These are phyloP conservation scores for Vitrella brassicaformis DNA, from an alignment of 73 alveolate species.

Conservation along the genomic window DNA sequence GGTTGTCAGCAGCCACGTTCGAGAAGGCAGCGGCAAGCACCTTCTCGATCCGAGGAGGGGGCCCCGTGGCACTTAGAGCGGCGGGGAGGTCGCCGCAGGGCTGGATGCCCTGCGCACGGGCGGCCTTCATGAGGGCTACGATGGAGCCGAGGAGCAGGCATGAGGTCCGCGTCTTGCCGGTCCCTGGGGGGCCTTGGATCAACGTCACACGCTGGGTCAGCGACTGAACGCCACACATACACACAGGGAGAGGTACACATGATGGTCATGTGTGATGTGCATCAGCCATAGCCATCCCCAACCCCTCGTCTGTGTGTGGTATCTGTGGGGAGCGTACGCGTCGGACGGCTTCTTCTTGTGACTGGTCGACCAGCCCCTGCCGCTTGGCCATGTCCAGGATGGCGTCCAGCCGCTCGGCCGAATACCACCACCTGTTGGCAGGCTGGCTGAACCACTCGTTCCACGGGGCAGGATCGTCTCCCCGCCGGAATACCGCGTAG, in stretches of 20 bases:
- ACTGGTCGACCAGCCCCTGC: neutral
- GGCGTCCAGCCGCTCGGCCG: neutral
- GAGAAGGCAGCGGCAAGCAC: neutral
- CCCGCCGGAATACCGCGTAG: too few species aligned
- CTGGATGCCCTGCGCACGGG: neutral
- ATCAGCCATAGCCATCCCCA: too few species aligned
- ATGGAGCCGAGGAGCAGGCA: neutral
- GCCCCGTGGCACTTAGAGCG: neutral
- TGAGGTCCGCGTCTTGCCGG: constrained; percentile 4
- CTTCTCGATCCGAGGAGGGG: neutral
- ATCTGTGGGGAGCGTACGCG: too few species aligned
- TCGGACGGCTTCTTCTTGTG: neutral
- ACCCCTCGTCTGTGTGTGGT: too few species aligned
- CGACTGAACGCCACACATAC: too few species aligned
- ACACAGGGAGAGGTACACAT: too few species aligned
- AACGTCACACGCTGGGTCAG: constrained; percentile 4
- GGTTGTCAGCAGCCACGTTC: neutral
- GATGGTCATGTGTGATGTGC: too few species aligned
- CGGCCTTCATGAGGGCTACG: neutral
- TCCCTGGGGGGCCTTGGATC: constrained; percentile 33
- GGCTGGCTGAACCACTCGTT: too few species aligned
- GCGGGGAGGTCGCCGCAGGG: neutral
- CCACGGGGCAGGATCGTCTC: too few species aligned
- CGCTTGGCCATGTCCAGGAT: neutral
- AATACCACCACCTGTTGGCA: neutral